phyloP scores from a whole-genome alignment of 257 asterid genomes.

The Orobanche coerulescens region DNA sequence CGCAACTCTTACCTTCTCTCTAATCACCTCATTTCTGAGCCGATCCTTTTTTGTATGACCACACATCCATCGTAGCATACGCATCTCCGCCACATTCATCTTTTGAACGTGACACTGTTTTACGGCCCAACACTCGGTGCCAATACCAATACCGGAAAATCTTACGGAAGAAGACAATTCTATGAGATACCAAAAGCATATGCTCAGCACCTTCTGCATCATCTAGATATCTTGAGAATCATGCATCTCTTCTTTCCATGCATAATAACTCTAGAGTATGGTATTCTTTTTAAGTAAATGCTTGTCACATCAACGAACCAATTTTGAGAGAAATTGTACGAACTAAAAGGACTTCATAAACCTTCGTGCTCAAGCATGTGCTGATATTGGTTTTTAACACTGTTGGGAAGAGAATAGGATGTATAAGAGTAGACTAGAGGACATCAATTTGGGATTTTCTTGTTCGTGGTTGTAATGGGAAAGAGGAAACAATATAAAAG shows the following conservation, averaged over 20 bases:
- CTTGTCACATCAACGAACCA: too few species aligned
- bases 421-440: too few species aligned
- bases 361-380: not conserved
- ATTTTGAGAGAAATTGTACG: not conserved
- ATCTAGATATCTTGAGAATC: not conserved
- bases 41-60: too few species aligned
- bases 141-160: not conserved
- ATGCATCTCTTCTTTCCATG: not conserved
- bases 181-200: too few species aligned
- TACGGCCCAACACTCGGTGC: too few species aligned
- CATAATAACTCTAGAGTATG: not conserved
- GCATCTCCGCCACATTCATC: too few species aligned
- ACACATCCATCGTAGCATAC: too few species aligned
- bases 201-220: not conserved
- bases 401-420: not conserved
- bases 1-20: too few species aligned
- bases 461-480: too few species aligned
- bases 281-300: not conserved
- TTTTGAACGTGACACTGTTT: too few species aligned
- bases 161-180: not conserved
- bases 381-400: not conserved
- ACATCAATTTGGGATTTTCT: not conserved
- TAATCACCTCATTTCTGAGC: too few species aligned
- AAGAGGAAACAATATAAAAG: too few species aligned
- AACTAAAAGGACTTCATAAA: slow-evolving; percentile 2